Percentiles rank a stretch among this genome's conserved stretches.
phyloP scores from a whole-genome alignment of 768 basidiomycete genomes.

The Phylloporus scabripes region DNA sequence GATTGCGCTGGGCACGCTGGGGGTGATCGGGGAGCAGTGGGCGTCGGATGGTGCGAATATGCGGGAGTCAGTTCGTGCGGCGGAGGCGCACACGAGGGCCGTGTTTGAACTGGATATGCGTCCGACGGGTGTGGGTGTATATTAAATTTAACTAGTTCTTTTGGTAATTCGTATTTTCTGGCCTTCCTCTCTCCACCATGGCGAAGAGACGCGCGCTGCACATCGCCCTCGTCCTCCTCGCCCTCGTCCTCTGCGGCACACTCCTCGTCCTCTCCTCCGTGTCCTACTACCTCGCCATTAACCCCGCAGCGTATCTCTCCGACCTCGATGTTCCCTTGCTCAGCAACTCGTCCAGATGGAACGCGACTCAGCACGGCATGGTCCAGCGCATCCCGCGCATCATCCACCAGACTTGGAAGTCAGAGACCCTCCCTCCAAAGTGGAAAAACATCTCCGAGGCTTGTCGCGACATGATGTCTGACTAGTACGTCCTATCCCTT shows the following conservation, averaged over 20 bases:
- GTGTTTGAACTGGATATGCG: conserved; percentile 46
- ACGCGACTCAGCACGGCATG: conserved; percentile 54
- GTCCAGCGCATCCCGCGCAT: conserved; percentile 84
- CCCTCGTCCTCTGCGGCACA: conserved; percentile 80
- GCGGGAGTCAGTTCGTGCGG: conserved; percentile 41
- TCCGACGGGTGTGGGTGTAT: conserved; percentile 32
- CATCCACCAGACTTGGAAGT: conserved; percentile 98
- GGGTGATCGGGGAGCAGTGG: conserved; percentile 46
- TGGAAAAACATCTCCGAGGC: conserved; percentile 80
- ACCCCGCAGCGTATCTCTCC: conserved; percentile 69
- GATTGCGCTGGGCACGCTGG: conserved; percentile 43
- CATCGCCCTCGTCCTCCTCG: conserved; percentile 51
- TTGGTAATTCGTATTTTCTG: background rate
- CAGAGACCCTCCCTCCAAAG: conserved; percentile 70
- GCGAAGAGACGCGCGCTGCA: conserved; percentile 43
- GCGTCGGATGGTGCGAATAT: conserved; percentile 47
- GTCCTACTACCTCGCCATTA: conserved; percentile 83
- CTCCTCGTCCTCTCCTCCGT: conserved; percentile 88
- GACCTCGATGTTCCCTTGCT: conserved; percentile 67
- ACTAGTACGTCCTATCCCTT: conserved; percentile 81
- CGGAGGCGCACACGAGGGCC: conserved; percentile 43
- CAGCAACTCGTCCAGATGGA: conserved; percentile 53
- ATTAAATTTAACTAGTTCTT: background rate
- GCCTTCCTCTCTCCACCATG: conserved; percentile 24
- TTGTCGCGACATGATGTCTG: conserved; percentile 89